Conservation (phyloP, 441 rosid species). For the Kokia cookei region DNA sequence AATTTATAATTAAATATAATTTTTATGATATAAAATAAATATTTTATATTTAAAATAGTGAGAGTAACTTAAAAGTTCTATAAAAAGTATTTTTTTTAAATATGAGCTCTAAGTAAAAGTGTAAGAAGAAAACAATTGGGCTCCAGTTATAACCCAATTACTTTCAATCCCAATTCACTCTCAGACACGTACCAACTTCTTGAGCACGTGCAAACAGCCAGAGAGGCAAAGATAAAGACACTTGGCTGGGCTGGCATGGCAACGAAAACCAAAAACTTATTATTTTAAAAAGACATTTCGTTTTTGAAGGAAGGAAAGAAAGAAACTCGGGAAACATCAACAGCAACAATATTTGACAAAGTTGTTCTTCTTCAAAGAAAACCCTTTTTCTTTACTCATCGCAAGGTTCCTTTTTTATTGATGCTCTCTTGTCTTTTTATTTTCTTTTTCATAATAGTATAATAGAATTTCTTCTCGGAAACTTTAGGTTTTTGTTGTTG, state of each 20-base stretch:
- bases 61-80: too few relatives aligned
- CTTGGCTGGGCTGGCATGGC: not conserved
- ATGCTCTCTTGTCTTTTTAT: not conserved
- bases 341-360: not conserved
- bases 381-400: conserved; percentile 2
- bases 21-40: too few relatives aligned
- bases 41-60: too few relatives aligned
- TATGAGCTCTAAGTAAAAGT: too few relatives aligned
- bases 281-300: not conserved
- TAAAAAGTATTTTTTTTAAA: too few relatives aligned
- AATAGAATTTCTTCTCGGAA: not conserved
- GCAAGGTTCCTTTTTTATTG: not conserved
- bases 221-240: not conserved
- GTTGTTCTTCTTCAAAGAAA: conserved; percentile 6
- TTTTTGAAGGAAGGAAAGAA: not conserved
- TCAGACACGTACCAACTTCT: not conserved
- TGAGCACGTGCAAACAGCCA: not conserved
- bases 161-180: too few relatives aligned
- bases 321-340: conserved; percentile 9
- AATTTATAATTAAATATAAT: too few relatives aligned
- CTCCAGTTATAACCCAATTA: too few relatives aligned
- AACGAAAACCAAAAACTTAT: not conserved
- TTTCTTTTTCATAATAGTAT: not conserved
- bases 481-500: conserved; percentile 7
- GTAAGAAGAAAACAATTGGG: too few relatives aligned